Evolutionary conservation across 2,329 filamentous ascomycete genomes (phyloP).

Genomic region (Fonsecaea pugnacius): DNA sequence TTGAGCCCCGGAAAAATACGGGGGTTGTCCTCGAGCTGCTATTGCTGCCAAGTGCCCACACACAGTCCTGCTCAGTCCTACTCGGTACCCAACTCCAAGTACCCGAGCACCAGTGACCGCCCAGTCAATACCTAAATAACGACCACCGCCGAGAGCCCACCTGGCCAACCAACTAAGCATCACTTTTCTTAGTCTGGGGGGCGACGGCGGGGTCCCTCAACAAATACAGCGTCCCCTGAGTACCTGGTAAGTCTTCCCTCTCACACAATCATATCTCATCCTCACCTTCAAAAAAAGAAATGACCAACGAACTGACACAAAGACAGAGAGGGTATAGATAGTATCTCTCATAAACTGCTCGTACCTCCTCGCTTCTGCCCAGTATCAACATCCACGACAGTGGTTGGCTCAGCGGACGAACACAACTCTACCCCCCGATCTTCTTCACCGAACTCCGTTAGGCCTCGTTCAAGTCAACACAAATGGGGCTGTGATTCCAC

Average conservation of each 20-base stretch:
- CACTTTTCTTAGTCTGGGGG: not conserved
- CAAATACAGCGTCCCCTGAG: not conserved
- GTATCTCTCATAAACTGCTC: not conserved
- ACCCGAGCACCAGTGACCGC: not conserved
- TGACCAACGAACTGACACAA: not conserved
- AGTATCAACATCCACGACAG: not conserved
- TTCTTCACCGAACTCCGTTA: slow-evolving; percentile 12
- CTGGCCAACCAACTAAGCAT: not conserved
- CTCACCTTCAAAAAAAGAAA: not conserved
- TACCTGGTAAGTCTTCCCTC: not conserved
- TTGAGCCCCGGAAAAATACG: not conserved
- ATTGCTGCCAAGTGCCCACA: not conserved
- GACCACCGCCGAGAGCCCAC: not conserved
- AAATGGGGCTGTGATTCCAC: slow-evolving; percentile 6
- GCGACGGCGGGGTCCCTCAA: not conserved
- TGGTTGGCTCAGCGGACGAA: not conserved
- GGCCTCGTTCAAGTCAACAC: slow-evolving; percentile 13
- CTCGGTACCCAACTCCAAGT: not conserved
- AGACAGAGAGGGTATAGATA: not conserved
- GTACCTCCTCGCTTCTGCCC: not conserved
- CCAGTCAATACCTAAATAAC: not conserved
- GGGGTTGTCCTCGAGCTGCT: not conserved
- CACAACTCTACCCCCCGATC: not conserved
- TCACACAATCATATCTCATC: not conserved
- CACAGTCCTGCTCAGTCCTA: not conserved